Conservation (phyloP, 2,329 filamentous ascomycete species). For the Didymella glomerata region DNA sequence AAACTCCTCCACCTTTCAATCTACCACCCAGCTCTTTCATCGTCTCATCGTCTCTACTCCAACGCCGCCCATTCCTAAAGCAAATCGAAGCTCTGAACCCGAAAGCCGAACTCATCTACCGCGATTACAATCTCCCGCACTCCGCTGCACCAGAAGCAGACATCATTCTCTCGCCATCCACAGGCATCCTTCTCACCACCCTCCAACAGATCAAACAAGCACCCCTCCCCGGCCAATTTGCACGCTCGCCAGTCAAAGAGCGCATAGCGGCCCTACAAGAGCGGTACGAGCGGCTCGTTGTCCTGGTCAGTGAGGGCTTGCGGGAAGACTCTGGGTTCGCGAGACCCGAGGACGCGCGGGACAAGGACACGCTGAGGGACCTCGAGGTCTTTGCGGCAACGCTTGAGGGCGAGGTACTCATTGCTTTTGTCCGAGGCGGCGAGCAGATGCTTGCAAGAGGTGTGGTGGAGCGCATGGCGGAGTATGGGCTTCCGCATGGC, state of each 20-base stretch:
- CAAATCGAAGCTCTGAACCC: slow-evolving; percentile 61
- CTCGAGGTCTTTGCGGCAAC: slow-evolving; percentile 61
- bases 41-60: slow-evolving; percentile 59
- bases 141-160: slow-evolving; percentile 68
- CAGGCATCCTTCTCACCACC: slow-evolving; percentile 74
- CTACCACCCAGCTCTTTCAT: slow-evolving; percentile 56
- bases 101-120: slow-evolving; percentile 64
- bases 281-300: slow-evolving; percentile 72
- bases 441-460: slow-evolving; percentile 51
- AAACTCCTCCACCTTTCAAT: background rate
- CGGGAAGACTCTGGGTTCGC: slow-evolving; percentile 33
- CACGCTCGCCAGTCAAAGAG: slow-evolving; percentile 57
- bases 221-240: slow-evolving; percentile 68
- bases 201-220: slow-evolving; percentile 77
- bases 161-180: slow-evolving; percentile 72
- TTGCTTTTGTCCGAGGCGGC: slow-evolving; percentile 54
- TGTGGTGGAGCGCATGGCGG: slow-evolving; percentile 42
- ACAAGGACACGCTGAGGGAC: slow-evolving; percentile 58
- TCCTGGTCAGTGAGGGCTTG: slow-evolving; percentile 68
- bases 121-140: slow-evolving; percentile 60
- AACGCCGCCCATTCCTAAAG: slow-evolving; percentile 60
- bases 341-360: slow-evolving; percentile 46
- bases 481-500: slow-evolving; percentile 46
- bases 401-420: slow-evolving; percentile 50
- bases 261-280: slow-evolving; percentile 62